phyloP scores from a whole-genome alignment of 164 flowering plant species.

The Euptelea pleiosperma region DNA sequence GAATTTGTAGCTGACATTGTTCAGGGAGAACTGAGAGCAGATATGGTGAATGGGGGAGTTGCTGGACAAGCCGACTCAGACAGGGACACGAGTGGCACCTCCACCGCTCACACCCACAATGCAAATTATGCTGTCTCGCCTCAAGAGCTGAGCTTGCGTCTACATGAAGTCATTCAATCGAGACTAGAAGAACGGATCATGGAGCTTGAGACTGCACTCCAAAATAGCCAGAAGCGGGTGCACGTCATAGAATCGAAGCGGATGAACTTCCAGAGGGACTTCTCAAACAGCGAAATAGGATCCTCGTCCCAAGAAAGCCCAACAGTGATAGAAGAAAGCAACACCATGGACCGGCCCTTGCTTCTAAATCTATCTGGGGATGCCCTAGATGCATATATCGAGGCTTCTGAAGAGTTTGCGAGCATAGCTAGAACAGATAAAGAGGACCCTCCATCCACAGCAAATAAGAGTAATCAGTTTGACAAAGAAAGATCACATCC shows the following conservation, averaged over 20 bases:
- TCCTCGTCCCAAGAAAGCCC: slow-evolving; percentile 28
- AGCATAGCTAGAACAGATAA: slow-evolving; percentile 37
- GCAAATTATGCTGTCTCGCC: slow-evolving; percentile 60
- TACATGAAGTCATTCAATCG: slow-evolving; percentile 65
- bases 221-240: slow-evolving; percentile 42
- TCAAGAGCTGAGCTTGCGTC: slow-evolving; percentile 59
- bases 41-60: slow-evolving; percentile 16
- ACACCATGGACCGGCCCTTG: slow-evolving; percentile 26
- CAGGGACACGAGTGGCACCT: slow-evolving; percentile 27
- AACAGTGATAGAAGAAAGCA: slow-evolving; percentile 7
- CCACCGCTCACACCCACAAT: slow-evolving; percentile 29
- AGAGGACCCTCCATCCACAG: slow-evolving; percentile 21
- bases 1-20: slow-evolving; percentile 43
- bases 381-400: slow-evolving; percentile 55
- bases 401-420: slow-evolving; percentile 42
- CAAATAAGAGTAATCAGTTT: slow-evolving; percentile 1
- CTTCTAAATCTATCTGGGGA: slow-evolving; percentile 51
- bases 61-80: slow-evolving; percentile 24
- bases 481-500: background rate
- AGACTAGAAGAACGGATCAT: slow-evolving; percentile 61
- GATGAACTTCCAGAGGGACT: slow-evolving; percentile 20
- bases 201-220: slow-evolving; percentile 66
- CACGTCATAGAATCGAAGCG: slow-evolving; percentile 31
- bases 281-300: slow-evolving; percentile 22
- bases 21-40: slow-evolving; percentile 50